Evolutionary conservation across 164 flowering plant genomes (phyloP).

Genomic region (Warburgia ugandensis): DNA sequence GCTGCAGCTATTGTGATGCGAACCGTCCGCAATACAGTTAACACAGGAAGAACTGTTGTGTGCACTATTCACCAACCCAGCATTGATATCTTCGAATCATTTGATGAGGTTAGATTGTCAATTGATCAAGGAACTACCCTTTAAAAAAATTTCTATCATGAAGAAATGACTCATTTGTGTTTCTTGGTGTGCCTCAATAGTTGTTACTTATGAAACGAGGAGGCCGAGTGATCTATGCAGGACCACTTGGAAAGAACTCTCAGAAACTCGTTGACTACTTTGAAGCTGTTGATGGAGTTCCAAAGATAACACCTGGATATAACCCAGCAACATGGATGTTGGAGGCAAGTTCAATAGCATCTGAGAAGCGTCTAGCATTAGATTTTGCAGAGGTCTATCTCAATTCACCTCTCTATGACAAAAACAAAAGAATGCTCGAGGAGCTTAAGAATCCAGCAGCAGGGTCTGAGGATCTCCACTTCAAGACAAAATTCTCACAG

Average conservation of each 20-base stretch:
- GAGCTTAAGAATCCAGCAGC: constrained; percentile 16
- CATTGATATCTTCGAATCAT: constrained; percentile 92
- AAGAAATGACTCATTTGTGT: background rate
- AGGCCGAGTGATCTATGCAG: constrained; percentile 88
- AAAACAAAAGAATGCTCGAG: constrained; percentile 21
- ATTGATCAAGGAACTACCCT: too few relatives aligned
- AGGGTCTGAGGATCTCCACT: constrained; percentile 23
- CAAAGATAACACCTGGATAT: constrained; percentile 10
- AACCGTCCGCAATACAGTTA: constrained; percentile 92
- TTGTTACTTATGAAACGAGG: constrained; percentile 88
- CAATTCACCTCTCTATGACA: constrained; percentile 21
- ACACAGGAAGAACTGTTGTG: constrained; percentile 93
- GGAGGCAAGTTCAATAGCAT: constrained; percentile 11
- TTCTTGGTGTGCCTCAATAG: constrained; percentile 19
- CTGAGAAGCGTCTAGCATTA: constrained; percentile 7
- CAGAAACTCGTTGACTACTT: constrained; percentile 68
- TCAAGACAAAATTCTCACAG: constrained; percentile 20
- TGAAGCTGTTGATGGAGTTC: constrained; percentile 50
- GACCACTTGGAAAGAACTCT: constrained; percentile 76
- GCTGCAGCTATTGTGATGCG: constrained; percentile 99
- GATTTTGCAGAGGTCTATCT: constrained; percentile 13
- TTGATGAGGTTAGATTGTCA: constrained; percentile 64
- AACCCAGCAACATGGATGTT: constrained; percentile 23
- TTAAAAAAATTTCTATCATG: too few relatives aligned
- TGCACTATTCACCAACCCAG: constrained; percentile 99